Conservation (phyloP, 805 yeast genomes). For the Suhomyces prunicola region DNA sequence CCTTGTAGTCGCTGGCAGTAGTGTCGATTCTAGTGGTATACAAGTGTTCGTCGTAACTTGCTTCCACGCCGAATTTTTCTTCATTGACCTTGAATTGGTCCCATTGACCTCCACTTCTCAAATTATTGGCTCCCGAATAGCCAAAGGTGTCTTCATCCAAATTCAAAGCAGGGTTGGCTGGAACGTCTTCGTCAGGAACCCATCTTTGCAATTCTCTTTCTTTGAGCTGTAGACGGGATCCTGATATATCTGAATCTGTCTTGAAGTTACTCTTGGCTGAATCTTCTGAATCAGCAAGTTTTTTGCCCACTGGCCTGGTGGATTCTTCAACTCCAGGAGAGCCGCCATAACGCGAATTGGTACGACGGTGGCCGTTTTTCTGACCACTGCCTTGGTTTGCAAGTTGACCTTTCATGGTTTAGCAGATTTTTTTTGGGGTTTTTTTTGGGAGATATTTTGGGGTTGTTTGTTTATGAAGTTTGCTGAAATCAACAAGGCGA, state of each 20-base stretch:
- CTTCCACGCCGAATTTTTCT: constrained; percentile 80
- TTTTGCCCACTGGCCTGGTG: constrained; percentile 53
- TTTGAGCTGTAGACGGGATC: constrained; percentile 31
- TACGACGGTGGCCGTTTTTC: constrained; percentile 23
- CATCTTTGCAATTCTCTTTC: constrained; percentile 82
- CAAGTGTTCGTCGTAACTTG: constrained; percentile 78
- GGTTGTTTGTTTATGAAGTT: neutral
- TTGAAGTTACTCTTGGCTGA: constrained; percentile 42
- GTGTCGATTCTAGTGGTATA: constrained; percentile 79
- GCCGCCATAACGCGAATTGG: constrained; percentile 16
- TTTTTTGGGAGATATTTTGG: neutral
- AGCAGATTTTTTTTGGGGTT: neutral
- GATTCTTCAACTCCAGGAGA: neutral
- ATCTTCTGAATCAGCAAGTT: constrained; percentile 27
- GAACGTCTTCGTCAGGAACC: constrained; percentile 62
- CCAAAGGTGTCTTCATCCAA: constrained; percentile 35
- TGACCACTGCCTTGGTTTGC: constrained; percentile 13
- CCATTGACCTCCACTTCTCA: constrained; percentile 49
- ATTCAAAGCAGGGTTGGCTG: constrained; percentile 33
- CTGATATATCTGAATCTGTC: constrained; percentile 84
- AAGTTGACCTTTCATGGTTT: constrained; percentile 21
- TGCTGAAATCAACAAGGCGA: neutral
- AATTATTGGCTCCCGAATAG: neutral
- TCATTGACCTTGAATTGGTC: constrained; percentile 95
- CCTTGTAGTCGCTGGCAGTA: constrained; percentile 67